Conservation (phyloP, 1,139 yeast genomes). For the Geotrichum reessii region DNA sequence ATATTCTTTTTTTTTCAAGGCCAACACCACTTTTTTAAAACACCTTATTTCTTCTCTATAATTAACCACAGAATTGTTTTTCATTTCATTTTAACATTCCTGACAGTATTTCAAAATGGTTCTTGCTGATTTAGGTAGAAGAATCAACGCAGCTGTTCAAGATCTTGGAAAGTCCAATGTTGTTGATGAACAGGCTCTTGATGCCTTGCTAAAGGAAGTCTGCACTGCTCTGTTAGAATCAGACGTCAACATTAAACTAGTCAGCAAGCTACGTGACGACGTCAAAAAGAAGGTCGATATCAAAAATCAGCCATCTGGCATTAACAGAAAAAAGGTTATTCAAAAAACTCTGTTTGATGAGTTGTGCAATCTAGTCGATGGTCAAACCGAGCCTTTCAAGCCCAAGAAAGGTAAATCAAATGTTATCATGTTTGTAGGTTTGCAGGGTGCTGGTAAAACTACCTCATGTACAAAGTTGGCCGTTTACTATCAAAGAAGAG, state of each 20-base stretch:
- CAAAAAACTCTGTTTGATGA: constrained; percentile 95
- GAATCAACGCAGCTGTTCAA: constrained; percentile 73
- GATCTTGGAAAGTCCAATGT: constrained; percentile 58
- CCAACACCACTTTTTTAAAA: not conserved
- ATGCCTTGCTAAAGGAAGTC: constrained; percentile 73
- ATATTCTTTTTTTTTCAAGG: not conserved
- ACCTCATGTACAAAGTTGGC: constrained; percentile 96
- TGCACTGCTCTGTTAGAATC: constrained; percentile 85
- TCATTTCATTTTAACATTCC: not conserved
- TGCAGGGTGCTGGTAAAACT: constrained; percentile 98
- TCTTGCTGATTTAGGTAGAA: constrained; percentile 86
- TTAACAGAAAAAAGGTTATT: constrained; percentile 63
- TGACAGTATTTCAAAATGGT: constrained; percentile 52
- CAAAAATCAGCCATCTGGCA: constrained; percentile 46
- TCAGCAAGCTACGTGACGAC: constrained; percentile 67
- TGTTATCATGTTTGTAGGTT: constrained; percentile 94
- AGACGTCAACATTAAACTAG: constrained; percentile 85
- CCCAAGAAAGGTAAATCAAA: constrained; percentile 73
- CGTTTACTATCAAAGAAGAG: constrained; percentile 87
- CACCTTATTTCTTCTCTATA: not conserved
- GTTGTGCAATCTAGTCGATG: constrained; percentile 76
- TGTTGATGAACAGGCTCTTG: constrained; percentile 57
- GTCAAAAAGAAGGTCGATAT: constrained; percentile 55
- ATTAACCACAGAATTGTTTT: not conserved
- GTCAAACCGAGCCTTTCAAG: constrained; percentile 55